Evolutionary conservation across 352 stramenopile species (phyloP).

Genomic region (Pythium apleroticum): DNA sequence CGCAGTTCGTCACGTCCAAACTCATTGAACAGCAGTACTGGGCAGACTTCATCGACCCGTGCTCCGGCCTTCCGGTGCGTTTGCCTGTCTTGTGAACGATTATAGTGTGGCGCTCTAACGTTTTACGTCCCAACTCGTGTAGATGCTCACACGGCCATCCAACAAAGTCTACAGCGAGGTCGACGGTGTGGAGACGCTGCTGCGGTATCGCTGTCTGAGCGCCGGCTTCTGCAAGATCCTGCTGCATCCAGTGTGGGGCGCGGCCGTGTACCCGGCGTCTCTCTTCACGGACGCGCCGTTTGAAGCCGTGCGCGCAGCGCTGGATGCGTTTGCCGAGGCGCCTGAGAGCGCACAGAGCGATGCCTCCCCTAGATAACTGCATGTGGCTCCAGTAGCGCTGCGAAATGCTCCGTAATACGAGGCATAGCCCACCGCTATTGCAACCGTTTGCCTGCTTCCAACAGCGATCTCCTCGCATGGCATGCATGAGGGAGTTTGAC

Average conservation of each 20-base stretch:
- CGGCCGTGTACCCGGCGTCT: slow-evolving; percentile 94
- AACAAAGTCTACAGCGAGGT: slow-evolving; percentile 97
- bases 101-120: too few relatives aligned
- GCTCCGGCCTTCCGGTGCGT: slow-evolving; percentile 91
- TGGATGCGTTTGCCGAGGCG: slow-evolving; percentile 30
- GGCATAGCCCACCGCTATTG: neutral
- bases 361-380: neutral
- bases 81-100: neutral
- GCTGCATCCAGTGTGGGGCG: slow-evolving; percentile 94
- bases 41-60: slow-evolving; percentile 98
- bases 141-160: slow-evolving; percentile 91
- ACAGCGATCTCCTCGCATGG: too few relatives aligned
- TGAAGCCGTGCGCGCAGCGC: slow-evolving; percentile 67
- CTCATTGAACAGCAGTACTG: slow-evolving; percentile 86
- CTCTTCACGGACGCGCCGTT: slow-evolving; percentile 94
- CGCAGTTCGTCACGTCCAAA: slow-evolving; percentile 78
- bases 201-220: slow-evolving; percentile 80
- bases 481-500: too few relatives aligned
- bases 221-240: slow-evolving; percentile 97
- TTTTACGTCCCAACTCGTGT: too few relatives aligned
- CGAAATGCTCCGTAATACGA: neutral
- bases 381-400: neutral
- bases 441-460: neutral
- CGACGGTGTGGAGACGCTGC: slow-evolving; percentile 91
- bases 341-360: slow-evolving; percentile 2